Percentiles rank a stretch among this genome's conserved stretches.
phyloP scores from a whole-genome alignment of 2,329 filamentous ascomycete genomes.

The Colletotrichum chlorophyti region DNA sequence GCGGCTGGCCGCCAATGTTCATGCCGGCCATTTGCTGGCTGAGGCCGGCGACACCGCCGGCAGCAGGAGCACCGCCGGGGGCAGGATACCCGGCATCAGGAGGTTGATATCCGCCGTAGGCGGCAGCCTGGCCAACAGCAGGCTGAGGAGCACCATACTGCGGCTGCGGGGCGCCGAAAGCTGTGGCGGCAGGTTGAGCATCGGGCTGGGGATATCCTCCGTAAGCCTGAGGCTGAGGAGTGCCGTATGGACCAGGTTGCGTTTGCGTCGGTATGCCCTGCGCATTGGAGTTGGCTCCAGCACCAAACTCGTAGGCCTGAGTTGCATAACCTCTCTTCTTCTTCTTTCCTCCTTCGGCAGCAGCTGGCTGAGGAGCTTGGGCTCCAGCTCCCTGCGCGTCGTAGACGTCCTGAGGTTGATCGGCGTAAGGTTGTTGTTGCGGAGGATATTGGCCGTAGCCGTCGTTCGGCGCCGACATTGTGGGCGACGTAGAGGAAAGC shows the following conservation, averaged over 20 bases:
- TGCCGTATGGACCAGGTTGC: slow-evolving; percentile 53
- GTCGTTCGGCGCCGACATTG: slow-evolving; percentile 64
- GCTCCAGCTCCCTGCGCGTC: slow-evolving; percentile 44
- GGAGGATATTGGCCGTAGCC: slow-evolving; percentile 59
- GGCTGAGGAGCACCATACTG: slow-evolving; percentile 51
- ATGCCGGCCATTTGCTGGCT: slow-evolving; percentile 88
- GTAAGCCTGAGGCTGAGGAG: slow-evolving; percentile 56
- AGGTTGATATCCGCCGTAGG: slow-evolving; percentile 69
- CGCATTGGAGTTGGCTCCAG: slow-evolving; percentile 76
- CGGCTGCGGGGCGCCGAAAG: slow-evolving; percentile 50
- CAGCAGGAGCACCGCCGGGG: slow-evolving; percentile 48
- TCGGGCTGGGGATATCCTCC: slow-evolving; percentile 65
- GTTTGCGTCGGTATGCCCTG: slow-evolving; percentile 49
- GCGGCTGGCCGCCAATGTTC: slow-evolving; percentile 69
- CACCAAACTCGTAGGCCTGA: slow-evolving; percentile 91
- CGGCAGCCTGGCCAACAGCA: slow-evolving; percentile 47
- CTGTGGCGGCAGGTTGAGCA: slow-evolving; percentile 44
- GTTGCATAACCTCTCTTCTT: slow-evolving; percentile 97
- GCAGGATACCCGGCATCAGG: slow-evolving; percentile 71
- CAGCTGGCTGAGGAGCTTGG: slow-evolving; percentile 37
- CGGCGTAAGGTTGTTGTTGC: slow-evolving; percentile 48
- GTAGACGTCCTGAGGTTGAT: slow-evolving; percentile 43
- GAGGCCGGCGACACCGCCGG: slow-evolving; percentile 70
- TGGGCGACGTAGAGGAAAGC: slow-evolving; percentile 32
- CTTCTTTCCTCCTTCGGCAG: slow-evolving; percentile 65